These are phyloP conservation scores for Wickerhamiella parazyma DNA, from an alignment of 805 yeast species.

Conservation along the genomic window DNA sequence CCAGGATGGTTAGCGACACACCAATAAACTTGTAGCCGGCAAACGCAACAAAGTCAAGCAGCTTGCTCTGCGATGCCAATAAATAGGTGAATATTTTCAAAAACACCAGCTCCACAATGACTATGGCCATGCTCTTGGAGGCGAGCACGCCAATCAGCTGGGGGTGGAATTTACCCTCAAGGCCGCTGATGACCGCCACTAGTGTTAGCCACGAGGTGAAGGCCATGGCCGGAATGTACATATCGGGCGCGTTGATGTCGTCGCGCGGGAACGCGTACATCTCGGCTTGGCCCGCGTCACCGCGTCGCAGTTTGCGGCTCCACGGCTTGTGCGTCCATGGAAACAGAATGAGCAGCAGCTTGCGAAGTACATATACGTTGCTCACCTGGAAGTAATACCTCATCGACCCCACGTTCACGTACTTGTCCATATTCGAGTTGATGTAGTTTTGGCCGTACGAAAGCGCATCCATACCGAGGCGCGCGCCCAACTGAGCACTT, in stretches of 20 bases:
- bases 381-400: slow-evolving; percentile 87
- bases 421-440: slow-evolving; percentile 50
- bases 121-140: slow-evolving; percentile 73
- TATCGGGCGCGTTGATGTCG: slow-evolving; percentile 90
- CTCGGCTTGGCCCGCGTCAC: slow-evolving; percentile 26
- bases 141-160: slow-evolving; percentile 78
- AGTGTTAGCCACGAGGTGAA: slow-evolving; percentile 72
- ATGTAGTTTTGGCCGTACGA: slow-evolving; percentile 67
- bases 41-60: slow-evolving; percentile 77
- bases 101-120: slow-evolving; percentile 58
- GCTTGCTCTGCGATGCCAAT: slow-evolving; percentile 51
- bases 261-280: slow-evolving; percentile 64
- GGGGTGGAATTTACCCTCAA: slow-evolving; percentile 84
- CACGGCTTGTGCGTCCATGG: slow-evolving; percentile 81
- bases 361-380: slow-evolving; percentile 67
- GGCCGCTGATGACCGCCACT: slow-evolving; percentile 73
- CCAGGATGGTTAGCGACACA: slow-evolving; percentile 26
- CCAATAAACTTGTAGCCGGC: slow-evolving; percentile 93
- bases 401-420: slow-evolving; percentile 40
- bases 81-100: slow-evolving; percentile 75
- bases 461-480: slow-evolving; percentile 75
- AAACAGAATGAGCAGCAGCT: slow-evolving; percentile 58
- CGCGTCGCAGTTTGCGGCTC: slow-evolving; percentile 40
- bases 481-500: slow-evolving; percentile 70
- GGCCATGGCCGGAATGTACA: slow-evolving; percentile 92